phyloP scores from a whole-genome alignment of 352 stramenopile genomes.

The Pythium guiyangense region DNA sequence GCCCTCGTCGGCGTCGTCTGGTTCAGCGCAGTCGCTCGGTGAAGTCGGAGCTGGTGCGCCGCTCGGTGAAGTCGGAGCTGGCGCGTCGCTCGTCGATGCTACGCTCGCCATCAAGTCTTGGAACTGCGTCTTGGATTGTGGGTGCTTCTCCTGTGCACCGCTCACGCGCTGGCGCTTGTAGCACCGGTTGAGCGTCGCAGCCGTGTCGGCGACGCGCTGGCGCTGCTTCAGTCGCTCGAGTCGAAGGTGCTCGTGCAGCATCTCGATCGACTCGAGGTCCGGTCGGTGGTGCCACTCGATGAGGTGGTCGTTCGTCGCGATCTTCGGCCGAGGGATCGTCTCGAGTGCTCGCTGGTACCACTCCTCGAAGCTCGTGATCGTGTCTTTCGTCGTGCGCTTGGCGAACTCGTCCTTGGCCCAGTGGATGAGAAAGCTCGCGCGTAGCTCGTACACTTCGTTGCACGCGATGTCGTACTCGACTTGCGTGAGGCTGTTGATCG shows the following conservation, averaged over 20 bases:
- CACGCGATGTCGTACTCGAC: slow-evolving; percentile 41
- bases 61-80: no score
- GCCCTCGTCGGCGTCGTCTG: not conserved
- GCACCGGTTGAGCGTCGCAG: not conserved
- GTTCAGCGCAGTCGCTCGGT: not conserved
- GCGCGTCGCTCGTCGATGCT: no score
- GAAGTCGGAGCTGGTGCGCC: slow-evolving; percentile 1
- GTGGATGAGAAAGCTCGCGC: slow-evolving; percentile 50
- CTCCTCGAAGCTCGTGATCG: slow-evolving; percentile 28
- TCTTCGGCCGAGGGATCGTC: slow-evolving; percentile 37
- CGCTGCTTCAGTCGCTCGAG: slow-evolving; percentile 4
- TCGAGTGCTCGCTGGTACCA: slow-evolving; percentile 47
- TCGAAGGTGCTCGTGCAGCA: slow-evolving; percentile 11
- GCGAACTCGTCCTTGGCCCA: slow-evolving; percentile 74
- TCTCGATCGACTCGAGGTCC: slow-evolving; percentile 13
- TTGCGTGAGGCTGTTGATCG: slow-evolving; percentile 47
- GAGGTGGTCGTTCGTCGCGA: slow-evolving; percentile 35
- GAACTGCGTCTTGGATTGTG: not conserved
- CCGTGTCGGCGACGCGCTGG: not conserved
- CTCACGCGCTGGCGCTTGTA: slow-evolving; percentile 5
- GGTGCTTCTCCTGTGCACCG: not conserved
- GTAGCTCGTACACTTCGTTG: slow-evolving; percentile 35
- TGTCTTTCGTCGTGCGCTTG: slow-evolving; percentile 14
- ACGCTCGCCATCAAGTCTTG: slow-evolving; percentile 9
- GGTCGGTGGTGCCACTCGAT: slow-evolving; percentile 18